A percentile compares a stretch with the other conserved stretches of the same genome.
These are phyloP conservation scores for Rauvolfia tetraphylla DNA, from an alignment of 257 asterid species.

Conservation along the genomic window DNA sequence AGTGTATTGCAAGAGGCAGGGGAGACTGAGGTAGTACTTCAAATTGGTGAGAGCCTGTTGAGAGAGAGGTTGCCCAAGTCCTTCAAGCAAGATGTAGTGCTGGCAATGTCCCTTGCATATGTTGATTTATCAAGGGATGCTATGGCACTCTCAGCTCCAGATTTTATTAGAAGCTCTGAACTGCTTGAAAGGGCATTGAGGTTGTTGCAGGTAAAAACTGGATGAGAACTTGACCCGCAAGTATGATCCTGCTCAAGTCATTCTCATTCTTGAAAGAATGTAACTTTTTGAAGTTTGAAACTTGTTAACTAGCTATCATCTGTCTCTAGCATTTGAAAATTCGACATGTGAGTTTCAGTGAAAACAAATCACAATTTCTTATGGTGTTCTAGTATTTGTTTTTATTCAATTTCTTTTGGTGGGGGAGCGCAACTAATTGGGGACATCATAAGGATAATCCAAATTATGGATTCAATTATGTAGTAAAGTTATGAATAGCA, in stretches of 20 bases:
- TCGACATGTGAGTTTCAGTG: not conserved
- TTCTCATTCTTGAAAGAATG: not conserved
- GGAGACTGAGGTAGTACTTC: slow-evolving; percentile 80
- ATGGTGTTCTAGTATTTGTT: not conserved
- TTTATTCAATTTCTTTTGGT: not conserved
- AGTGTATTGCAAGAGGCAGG: slow-evolving; percentile 94
- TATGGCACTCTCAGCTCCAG: slow-evolving; percentile 83
- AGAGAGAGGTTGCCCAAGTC: slow-evolving; percentile 87
- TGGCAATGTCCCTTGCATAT: slow-evolving; percentile 90
- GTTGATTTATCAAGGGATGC: slow-evolving; percentile 93
- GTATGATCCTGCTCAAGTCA: not conserved
- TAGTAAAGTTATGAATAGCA: not conserved
- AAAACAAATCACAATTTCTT: not conserved
- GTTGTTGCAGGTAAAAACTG: slow-evolving; percentile 65
- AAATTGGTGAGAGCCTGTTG: slow-evolving; percentile 77
- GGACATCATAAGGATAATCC: not conserved
- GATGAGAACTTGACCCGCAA: not conserved
- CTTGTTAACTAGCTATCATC: not conserved
- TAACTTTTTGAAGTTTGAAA: not conserved
- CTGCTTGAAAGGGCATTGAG: slow-evolving; percentile 88
- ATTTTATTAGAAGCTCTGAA: slow-evolving; percentile 79
- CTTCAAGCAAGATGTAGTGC: slow-evolving; percentile 87
- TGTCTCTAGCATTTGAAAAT: not conserved
- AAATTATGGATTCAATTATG: not conserved
- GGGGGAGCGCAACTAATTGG: not conserved